phyloP scores from a whole-genome alignment of 192 early-diverging fungal genomes.

The Rhizoclosmatium globosum region DNA sequence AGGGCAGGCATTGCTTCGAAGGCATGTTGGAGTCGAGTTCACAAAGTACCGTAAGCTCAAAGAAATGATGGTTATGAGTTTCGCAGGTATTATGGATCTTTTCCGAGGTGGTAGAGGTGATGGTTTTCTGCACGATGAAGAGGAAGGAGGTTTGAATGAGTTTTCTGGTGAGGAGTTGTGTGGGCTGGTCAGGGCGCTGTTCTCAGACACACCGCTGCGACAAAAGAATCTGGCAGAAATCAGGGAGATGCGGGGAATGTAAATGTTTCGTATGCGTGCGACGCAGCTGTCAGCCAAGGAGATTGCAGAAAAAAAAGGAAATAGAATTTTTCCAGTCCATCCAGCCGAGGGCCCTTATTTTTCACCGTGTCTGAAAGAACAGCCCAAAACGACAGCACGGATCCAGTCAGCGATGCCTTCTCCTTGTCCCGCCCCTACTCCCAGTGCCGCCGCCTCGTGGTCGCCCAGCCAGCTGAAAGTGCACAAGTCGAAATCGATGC shows the following conservation, averaged over 20 bases:
- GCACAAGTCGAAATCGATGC: too few species aligned
- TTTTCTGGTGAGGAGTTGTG: constrained; percentile 46
- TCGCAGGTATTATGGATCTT: constrained; percentile 52
- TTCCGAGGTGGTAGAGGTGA: constrained; percentile 40
- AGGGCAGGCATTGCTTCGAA: background rate
- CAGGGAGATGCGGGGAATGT: background rate
- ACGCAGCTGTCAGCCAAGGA: background rate
- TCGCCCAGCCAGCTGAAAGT: too few species aligned
- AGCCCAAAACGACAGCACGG: too few species aligned
- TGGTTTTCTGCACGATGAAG: background rate
- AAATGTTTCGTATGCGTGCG: too few species aligned
- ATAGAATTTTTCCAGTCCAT: background rate
- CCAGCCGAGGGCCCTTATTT: too few species aligned
- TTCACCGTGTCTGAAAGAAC: too few species aligned
- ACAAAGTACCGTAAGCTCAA: constrained; percentile 33
- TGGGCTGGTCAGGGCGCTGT: constrained; percentile 53
- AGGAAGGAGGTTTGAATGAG: constrained; percentile 35
- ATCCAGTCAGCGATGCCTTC: too few species aligned
- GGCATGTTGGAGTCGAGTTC: background rate
- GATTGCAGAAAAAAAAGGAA: background rate
- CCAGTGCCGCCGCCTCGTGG: too few species aligned
- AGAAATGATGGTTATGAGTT: constrained; percentile 44
- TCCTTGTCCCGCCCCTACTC: too few species aligned
- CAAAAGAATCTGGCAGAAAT: constrained; percentile 55
- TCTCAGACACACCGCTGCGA: constrained; percentile 58